Conservation (phyloP, 768 basidiomycete species). For the Collybia nuda region DNA sequence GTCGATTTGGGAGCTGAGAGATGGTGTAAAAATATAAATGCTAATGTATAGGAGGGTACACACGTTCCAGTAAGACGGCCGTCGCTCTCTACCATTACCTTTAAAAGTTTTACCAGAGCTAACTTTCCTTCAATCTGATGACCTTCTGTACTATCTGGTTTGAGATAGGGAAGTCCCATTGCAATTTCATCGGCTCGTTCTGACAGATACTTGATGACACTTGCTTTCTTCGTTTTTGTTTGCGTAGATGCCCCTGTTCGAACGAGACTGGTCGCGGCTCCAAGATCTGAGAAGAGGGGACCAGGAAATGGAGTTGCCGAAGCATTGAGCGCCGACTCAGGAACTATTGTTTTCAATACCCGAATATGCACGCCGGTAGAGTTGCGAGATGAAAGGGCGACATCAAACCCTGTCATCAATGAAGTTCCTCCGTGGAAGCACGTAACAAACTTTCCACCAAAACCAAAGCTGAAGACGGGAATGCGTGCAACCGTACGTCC, state of each 20-base stretch:
- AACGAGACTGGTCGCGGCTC: constrained; percentile 63
- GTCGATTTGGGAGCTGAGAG: constrained; percentile 59
- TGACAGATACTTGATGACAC: constrained; percentile 75
- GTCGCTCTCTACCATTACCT: constrained; percentile 85
- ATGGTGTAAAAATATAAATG: constrained; percentile 1
- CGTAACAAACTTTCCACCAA: constrained; percentile 87
- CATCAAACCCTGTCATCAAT: constrained; percentile 73
- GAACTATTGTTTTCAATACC: constrained; percentile 65
- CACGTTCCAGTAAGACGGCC: constrained; percentile 87
- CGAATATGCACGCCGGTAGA: constrained; percentile 71
- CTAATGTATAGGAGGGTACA: constrained; percentile 22
- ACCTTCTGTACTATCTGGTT: constrained; percentile 48
- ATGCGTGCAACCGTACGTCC: constrained; percentile 69
- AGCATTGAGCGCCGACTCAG: constrained; percentile 58
- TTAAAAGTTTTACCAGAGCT: constrained; percentile 70
- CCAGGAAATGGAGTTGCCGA: constrained; percentile 74
- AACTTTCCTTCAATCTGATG: constrained; percentile 75
- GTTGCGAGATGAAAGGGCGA: constrained; percentile 69
- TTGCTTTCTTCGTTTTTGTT: constrained; percentile 80
- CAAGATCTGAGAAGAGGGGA: constrained; percentile 80
- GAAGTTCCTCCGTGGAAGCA: constrained; percentile 79
- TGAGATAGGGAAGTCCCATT: constrained; percentile 72
- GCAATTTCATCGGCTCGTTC: constrained; percentile 76
- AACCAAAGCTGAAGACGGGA: constrained; percentile 88
- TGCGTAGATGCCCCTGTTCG: constrained; percentile 64